Base-by-base conservation (phyloP, 208 protist genomes). In the Leishmania tropica region DNA sequence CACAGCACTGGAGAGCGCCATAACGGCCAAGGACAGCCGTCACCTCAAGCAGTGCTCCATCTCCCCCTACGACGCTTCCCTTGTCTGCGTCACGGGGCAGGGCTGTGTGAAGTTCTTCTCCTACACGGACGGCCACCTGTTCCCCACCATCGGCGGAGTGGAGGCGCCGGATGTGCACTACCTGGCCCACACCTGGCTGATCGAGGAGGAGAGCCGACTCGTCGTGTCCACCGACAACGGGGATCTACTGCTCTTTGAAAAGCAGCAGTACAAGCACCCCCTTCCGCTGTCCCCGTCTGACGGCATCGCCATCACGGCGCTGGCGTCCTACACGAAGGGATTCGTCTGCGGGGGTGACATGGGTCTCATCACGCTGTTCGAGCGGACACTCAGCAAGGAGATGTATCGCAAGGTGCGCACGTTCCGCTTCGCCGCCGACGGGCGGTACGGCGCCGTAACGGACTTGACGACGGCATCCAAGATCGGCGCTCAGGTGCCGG, bases 281-380 rank as follows among this genome's bases (percentile, higher is more conserved):
- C 85, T 98, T 48, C 94, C 94, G 35, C 78, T 97, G 11, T 97
- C 93, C 7, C 96, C 95, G 31, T 95, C 92, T 11, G 96, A 98
- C 81, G 95, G 94, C 15, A 85, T 98, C 71, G 90, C 93, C n/a
- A 98, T 99, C 83, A 95, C 92, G 56, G 81, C 92, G 6, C 84
- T 99, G 40, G 85, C 92, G 58, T 79, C 88, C n/a, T 98, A 97
- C 87, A 94, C 86, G 45, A 99, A 99, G 78, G 98, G 98, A 31
- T 99, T 99, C 80, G 95, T 99, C 37, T 98, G 96, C 75, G 98
- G 96, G 8, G 93, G 96, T 21, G 97, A 99, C 78, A 95, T 97
- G 88, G 97, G 98, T n/a, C 83, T 98, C 62, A 94, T 99, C 78
- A 94, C 89, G 47, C 95, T 99, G 48, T 99, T 98, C 86, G 98